Base-by-base conservation (phyloP, 345 rosid species). In the Clausena lansium region DNA sequence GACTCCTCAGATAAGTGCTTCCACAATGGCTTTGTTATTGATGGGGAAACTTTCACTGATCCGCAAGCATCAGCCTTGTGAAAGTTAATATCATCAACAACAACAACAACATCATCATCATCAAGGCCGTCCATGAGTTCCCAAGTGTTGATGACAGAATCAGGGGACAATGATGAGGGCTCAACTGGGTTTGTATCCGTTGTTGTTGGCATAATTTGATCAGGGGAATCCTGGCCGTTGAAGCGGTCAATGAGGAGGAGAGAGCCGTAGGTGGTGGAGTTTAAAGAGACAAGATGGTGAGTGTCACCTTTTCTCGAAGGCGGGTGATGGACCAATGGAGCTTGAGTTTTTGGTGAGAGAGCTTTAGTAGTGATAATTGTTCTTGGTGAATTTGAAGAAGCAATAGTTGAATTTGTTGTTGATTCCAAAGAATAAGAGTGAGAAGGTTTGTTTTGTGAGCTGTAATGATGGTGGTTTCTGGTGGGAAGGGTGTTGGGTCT, bases 91-190 rank as follows among this genome's bases (percentile, higher is more conserved):
- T 52, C 22, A 50, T 50, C 20, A 50, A 0, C 55, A 50, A 14
- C 55, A 50, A 14, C 55, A 19, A 1, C 22, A 33, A 0, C 55
- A 15, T 15, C 55, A 19, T 52, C 97, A 61, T 87, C 97, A 62
- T 92, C 94, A 9, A 93, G 90, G 28, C 98, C 98, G 77, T 95
- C 95, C 98, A 95, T 93, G 76, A 95, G 94, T 74, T 95, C 98
- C 98, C 98, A 95, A 14, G 98, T 89, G 87, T 95, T 95, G 66
- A 95, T 93, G 52, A 95, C 95, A 2, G 95, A 89, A 71, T 93
- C 98, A 24, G 95, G 95, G 54, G 94, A 91, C 33, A 66, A 52
- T 20, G 85, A 77, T 13, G 50, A 45, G 5, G 50, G 50, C 24
- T 80, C 87, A 33, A 74, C 70, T 10, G 70, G 74, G 75, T 76